Evolutionary conservation across 2,329 filamentous ascomycete species (phyloP), one percentile per base, ranked within the genome.

Genomic region (Emericellopsis atlantica): DNA sequence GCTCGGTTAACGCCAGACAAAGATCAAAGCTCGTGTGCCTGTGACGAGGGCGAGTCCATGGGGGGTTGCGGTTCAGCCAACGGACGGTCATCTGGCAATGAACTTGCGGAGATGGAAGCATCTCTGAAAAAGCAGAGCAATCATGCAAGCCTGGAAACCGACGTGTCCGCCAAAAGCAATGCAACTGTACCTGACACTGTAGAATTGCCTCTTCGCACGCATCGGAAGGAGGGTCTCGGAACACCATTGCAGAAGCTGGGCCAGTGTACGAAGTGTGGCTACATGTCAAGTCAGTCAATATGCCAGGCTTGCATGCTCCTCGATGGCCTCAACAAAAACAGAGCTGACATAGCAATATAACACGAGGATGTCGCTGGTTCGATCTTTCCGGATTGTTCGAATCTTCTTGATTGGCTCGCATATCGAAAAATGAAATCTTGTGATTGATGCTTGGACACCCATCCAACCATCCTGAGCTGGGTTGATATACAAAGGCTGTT

Each of bases 301-400:
- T 98, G 92, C 62, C 94, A 98, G 61, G 92, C 92, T 1, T 98
- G 92, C 57, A 82, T 80, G 46, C 66, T 98, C 36, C 72, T 98
- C 3, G 89, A 96, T 51, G 86, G 84, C 0, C 60, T 98, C 37
- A 98, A 98, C 57, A 95, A 92, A 62, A 81, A 80, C 49, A 65
- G 76, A 44, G 64, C 74, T 43, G 67, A 76, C 50, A 74, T 80
- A 46, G 57, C 64, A 51, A 69, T 76, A 62, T 74, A 61, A 55
- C 39, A 24, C 31, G 14, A 32, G 39, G 29, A 44, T 46, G 44
- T 42, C 39, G 39, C 14, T 22, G 16, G 32, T 4, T 4, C 32
- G 10, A 12, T 12, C n/a, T 35, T 15, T 9, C n/a, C 32, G 10
- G 8, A 35, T 9, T 35, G 7, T 8, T 35, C 3, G 9, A 9